Conservation (phyloP, 129 eudicot species). For the Saposhnikovia divaricata region DNA sequence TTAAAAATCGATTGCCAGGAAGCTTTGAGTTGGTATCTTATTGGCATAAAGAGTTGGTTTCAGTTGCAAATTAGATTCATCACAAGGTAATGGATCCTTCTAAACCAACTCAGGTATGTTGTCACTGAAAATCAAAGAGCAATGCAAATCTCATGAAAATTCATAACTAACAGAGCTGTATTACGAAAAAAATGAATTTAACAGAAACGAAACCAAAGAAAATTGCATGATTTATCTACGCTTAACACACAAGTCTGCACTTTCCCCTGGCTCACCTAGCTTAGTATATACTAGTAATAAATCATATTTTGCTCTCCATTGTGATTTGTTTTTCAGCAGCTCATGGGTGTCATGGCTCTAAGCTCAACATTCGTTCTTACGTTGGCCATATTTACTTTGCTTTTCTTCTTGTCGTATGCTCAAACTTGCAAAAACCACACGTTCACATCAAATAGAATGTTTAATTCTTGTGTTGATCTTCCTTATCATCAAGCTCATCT, state of each 20-base stretch:
- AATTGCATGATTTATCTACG: slow-evolving; percentile 6
- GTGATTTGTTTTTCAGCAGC: slow-evolving; percentile 5
- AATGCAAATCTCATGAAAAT: background rate
- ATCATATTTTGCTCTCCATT: background rate
- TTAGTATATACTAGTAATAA: background rate
- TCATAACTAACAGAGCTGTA: background rate
- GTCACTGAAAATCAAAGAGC: background rate
- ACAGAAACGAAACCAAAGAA: background rate
- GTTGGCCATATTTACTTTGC: slow-evolving; percentile 16
- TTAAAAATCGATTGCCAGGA: too few species aligned
- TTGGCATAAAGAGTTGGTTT: background rate
- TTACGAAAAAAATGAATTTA: background rate
- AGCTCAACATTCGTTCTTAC: slow-evolving; percentile 12
- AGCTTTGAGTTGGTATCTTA: too few species aligned
- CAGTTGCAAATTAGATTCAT: background rate
- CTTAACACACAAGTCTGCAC: background rate
- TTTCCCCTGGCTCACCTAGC: background rate
- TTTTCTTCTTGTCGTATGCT: slow-evolving; percentile 24
- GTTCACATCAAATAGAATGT: slow-evolving; percentile 26
- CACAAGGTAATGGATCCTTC: background rate
- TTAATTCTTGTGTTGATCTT: slow-evolving; percentile 44
- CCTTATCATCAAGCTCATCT: slow-evolving; percentile 43
- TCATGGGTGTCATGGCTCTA: slow-evolving; percentile 25
- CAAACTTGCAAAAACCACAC: slow-evolving; percentile 37
- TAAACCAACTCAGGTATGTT: background rate